Evolutionary conservation across 1,139 yeast species (phyloP).

Genomic region (Sugiyamaella xylanicola): DNA sequence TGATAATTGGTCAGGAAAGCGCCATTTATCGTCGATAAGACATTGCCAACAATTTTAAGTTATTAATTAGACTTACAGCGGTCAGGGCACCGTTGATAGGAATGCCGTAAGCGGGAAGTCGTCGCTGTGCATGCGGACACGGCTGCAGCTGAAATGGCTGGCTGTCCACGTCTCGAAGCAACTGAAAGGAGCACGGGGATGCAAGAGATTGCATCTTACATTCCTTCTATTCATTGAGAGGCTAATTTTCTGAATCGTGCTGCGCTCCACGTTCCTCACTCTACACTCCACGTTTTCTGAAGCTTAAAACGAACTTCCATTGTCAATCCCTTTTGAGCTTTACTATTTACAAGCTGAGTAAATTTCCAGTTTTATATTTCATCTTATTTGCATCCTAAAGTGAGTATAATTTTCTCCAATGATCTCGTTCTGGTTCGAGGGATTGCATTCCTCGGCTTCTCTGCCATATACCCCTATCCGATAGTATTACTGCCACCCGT

Average conservation of each 20-base stretch:
- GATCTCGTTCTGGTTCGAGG: too few relatives aligned
- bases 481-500: too few relatives aligned
- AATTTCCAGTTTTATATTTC: background rate
- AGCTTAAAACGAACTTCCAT: background rate
- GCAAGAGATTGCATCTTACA: background rate
- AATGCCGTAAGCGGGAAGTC: background rate
- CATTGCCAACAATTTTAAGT: background rate
- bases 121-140: background rate
- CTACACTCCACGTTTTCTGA: background rate
- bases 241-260: background rate
- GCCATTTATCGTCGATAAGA: too few relatives aligned
- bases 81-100: background rate
- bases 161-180: conserved; percentile 6
- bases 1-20: too few relatives aligned
- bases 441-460: too few relatives aligned
- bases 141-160: conserved; percentile 2
- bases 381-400: background rate
- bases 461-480: background rate
- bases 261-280: background rate
- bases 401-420: background rate
- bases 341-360: background rate
- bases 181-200: conserved; percentile 2
- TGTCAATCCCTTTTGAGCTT: background rate
- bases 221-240: background rate
- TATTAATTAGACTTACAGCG: background rate